A percentile compares a stretch with the other conserved stretches of the same genome.
phyloP scores from a whole-genome alignment of 2,329 filamentous ascomycete genomes.

The Dactylellina drechsleri region DNA sequence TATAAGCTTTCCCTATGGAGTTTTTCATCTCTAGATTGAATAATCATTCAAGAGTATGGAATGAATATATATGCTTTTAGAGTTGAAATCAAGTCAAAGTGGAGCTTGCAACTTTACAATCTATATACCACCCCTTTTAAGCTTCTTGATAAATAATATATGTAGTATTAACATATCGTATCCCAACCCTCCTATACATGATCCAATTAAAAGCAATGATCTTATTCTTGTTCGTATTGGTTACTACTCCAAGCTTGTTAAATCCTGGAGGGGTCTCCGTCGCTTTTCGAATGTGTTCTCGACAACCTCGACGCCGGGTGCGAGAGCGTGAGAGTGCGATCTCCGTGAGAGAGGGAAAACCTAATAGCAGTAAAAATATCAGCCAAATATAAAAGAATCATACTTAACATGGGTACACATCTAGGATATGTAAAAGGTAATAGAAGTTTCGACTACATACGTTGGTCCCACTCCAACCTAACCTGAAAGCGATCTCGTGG shows the following conservation, averaged over 20 bases:
- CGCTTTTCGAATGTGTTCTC: slow-evolving; percentile 45
- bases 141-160: too few relatives aligned
- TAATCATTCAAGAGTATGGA: too few relatives aligned
- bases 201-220: too few relatives aligned
- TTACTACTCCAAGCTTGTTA: slow-evolving; percentile 57
- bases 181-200: too few relatives aligned
- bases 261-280: slow-evolving; percentile 70
- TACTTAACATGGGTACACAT: background rate
- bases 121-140: too few relatives aligned
- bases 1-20: too few relatives aligned
- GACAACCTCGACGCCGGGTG: slow-evolving; percentile 49
- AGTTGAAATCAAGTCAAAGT: background rate
- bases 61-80: too few relatives aligned
- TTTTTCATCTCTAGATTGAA: too few relatives aligned
- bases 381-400: background rate
- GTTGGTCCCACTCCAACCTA: slow-evolving; percentile 95
- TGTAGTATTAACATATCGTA: too few relatives aligned
- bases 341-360: slow-evolving; percentile 67
- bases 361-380: slow-evolving; percentile 42
- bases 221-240: too few relatives aligned
- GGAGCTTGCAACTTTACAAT: too few relatives aligned
- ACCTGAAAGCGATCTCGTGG: slow-evolving; percentile 89
- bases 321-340: slow-evolving; percentile 28
- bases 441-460: slow-evolving; percentile 66
- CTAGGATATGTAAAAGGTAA: background rate